Conservation (phyloP, 1,284 basidiomycete genomes). For the Cutaneotrichosporon curvatum region DNA sequence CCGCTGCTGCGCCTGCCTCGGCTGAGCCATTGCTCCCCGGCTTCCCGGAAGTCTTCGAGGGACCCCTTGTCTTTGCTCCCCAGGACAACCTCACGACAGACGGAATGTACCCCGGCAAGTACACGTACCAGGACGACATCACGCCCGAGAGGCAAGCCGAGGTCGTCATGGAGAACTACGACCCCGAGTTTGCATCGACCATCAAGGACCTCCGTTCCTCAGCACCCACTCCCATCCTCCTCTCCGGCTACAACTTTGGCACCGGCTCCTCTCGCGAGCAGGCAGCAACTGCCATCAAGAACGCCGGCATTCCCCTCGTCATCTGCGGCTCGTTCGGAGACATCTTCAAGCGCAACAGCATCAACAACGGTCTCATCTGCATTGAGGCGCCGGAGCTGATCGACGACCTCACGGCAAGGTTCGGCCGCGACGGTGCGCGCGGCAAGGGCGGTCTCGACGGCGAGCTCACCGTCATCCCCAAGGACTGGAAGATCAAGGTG, state of each 20-base stretch:
- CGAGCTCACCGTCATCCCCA: slow-evolving; percentile 68
- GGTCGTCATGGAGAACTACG: slow-evolving; percentile 97
- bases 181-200: slow-evolving; percentile 71
- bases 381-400: slow-evolving; percentile 87
- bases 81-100: slow-evolving; percentile 99
- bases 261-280: slow-evolving; percentile 98
- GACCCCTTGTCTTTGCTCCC: slow-evolving; percentile 81
- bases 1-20: slow-evolving; percentile 44
- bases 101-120: slow-evolving; percentile 98
- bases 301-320: slow-evolving; percentile 86
- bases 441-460: slow-evolving; percentile 69
- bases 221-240: slow-evolving; percentile 56
- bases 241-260: slow-evolving; percentile 96
- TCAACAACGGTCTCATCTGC: slow-evolving; percentile 97
- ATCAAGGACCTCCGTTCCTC: slow-evolving; percentile 56
- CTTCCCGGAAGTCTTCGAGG: slow-evolving; percentile 77
- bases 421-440: slow-evolving; percentile 64
- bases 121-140: slow-evolving; percentile 99
- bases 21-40: slow-evolving; percentile 64
- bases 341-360: slow-evolving; percentile 98
- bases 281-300: slow-evolving; percentile 92
- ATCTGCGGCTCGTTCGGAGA: slow-evolving; percentile 96
- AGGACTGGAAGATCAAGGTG: slow-evolving; percentile 58
- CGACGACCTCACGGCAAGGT: slow-evolving; percentile 67
- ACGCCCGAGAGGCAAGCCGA: slow-evolving; percentile 88